Evolutionary conservation across 2,329 filamentous ascomycete species (phyloP).

Genomic region (Botrytis aclada): DNA sequence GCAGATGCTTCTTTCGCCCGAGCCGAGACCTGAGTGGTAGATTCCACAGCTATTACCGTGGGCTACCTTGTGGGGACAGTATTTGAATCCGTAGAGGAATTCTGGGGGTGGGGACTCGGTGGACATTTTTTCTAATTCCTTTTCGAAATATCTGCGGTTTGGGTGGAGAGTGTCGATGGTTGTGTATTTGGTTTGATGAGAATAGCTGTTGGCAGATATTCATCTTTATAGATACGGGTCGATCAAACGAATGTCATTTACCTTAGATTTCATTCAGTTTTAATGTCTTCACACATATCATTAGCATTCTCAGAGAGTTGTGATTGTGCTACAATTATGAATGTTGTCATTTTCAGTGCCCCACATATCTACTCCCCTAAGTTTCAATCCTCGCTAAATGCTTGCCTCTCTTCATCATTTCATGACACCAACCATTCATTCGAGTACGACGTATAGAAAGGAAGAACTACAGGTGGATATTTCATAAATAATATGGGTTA

Average conservation of each 20-base stretch:
- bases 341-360: neutral
- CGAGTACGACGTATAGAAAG: neutral
- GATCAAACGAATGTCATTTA: neutral
- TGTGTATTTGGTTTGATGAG: neutral
- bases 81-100: neutral
- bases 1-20: neutral
- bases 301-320: neutral
- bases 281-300: fast-evolving
- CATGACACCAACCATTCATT: neutral
- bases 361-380: neutral
- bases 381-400: neutral
- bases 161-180: neutral
- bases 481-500: too few relatives aligned
- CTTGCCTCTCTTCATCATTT: neutral
- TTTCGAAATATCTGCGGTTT: neutral
- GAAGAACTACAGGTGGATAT: neutral
- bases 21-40: neutral
- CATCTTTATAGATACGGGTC: neutral
- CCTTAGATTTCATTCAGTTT: fast-evolving
- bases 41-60: neutral
- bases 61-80: neutral
- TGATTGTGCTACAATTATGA: neutral
- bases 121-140: neutral
- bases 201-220: neutral
- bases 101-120: neutral